Conservation (phyloP, 441 rosid genomes). For the Geranium incanum region DNA sequence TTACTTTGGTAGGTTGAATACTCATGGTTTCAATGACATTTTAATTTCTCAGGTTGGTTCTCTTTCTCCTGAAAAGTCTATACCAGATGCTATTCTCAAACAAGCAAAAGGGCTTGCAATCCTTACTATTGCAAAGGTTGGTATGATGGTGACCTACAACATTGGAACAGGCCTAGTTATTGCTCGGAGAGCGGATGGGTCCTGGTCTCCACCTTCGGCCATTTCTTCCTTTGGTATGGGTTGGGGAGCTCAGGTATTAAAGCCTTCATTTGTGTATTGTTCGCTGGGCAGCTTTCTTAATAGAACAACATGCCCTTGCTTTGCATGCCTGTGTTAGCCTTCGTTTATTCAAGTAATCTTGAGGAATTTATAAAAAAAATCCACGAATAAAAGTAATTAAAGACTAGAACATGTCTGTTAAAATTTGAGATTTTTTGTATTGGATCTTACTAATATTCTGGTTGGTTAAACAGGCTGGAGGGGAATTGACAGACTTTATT, state of each 20-base stretch:
- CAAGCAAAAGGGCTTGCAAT: conserved; percentile 94
- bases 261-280: not conserved
- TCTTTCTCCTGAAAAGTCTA: conserved; percentile 66
- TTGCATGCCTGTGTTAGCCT: not conserved
- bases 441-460: not conserved
- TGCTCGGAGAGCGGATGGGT: conserved; percentile 78
- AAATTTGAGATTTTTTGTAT: not conserved
- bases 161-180: conserved; percentile 88
- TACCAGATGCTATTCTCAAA: conserved; percentile 68
- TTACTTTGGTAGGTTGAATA: not conserved
- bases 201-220: conserved; percentile 97
- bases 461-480: conserved; percentile 62
- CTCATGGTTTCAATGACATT: not conserved
- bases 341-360: not conserved
- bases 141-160: conserved; percentile 86
- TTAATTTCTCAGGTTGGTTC: conserved; percentile 51
- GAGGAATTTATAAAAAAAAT: not conserved
- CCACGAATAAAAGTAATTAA: not conserved
- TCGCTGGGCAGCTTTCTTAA: not conserved
- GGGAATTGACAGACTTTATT: conserved; percentile 84
- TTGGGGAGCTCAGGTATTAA: conserved; percentile 94
- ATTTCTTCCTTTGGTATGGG: conserved; percentile 85
- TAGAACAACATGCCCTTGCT: not conserved
- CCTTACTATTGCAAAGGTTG: conserved; percentile 73
- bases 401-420: not conserved